Conservation (phyloP, 1,284 basidiomycete genomes). For the Irpex sp. region DNA sequence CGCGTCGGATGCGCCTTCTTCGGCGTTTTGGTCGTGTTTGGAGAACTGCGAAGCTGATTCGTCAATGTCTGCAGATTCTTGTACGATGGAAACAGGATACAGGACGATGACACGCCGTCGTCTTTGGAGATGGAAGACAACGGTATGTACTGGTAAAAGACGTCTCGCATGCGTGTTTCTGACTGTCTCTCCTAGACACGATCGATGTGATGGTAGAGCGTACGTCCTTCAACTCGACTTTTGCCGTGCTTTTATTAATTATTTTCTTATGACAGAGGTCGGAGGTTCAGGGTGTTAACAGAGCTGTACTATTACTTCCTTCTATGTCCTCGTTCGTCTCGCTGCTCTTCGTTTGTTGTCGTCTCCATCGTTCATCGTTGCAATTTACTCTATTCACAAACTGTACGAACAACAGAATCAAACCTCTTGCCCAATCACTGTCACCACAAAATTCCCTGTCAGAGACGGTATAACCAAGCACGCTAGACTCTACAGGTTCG, state of each 20-base stretch:
- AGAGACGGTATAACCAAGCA: background rate
- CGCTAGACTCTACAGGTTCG: too few relatives aligned
- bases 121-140: slow-evolving; percentile 86
- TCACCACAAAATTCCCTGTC: background rate
- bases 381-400: slow-evolving; percentile 6
- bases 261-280: slow-evolving; percentile 26
- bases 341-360: slow-evolving; percentile 4
- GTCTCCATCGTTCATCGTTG: background rate
- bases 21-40: background rate
- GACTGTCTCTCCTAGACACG: slow-evolving; percentile 47
- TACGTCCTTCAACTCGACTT: slow-evolving; percentile 40
- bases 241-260: background rate
- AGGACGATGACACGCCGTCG: slow-evolving; percentile 82
- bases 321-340: slow-evolving; percentile 1
- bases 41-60: slow-evolving; percentile 1
- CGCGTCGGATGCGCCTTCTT: background rate
- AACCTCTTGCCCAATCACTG: background rate
- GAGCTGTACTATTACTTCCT: slow-evolving; percentile 3
- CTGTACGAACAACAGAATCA: background rate
- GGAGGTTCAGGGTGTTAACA: slow-evolving; percentile 27
- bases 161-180: slow-evolving; percentile 1
- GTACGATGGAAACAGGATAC: slow-evolving; percentile 82
- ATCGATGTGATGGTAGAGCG: slow-evolving; percentile 94
- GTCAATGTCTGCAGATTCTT: slow-evolving; percentile 57
- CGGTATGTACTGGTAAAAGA: slow-evolving; percentile 38